Evolutionary conservation across 2,329 filamentous ascomycete genomes (phyloP).

Genomic region (Setomelanomma holmii): DNA sequence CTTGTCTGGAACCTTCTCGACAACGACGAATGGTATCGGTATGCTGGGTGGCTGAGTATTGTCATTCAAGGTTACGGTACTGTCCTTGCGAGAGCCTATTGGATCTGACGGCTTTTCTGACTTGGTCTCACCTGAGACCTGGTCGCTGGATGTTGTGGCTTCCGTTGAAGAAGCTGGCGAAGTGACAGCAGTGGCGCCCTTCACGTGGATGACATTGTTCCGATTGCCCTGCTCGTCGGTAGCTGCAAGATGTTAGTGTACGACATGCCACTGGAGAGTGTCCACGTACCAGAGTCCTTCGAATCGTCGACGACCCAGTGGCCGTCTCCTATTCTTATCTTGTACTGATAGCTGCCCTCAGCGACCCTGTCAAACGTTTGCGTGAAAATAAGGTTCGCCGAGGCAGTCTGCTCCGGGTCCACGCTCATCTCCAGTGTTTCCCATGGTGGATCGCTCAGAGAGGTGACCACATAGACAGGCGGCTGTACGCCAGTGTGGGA

Average conservation of each 20-base stretch:
- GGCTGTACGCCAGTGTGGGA: constrained; percentile 65
- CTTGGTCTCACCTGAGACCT: neutral
- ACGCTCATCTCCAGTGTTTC: constrained; percentile 68
- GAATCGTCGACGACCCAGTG: constrained; percentile 72
- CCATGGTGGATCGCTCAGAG: constrained; percentile 73
- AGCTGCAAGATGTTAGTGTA: constrained; percentile 46
- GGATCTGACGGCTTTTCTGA: neutral
- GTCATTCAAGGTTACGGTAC: constrained; percentile 12
- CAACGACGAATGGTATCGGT: constrained; percentile 30
- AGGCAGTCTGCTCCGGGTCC: constrained; percentile 54
- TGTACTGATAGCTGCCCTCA: constrained; percentile 73
- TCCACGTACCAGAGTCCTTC: constrained; percentile 63
- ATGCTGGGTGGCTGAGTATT: constrained; percentile 8
- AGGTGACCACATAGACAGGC: constrained; percentile 74
- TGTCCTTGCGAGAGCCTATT: constrained; percentile 25
- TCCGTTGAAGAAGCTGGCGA: neutral
- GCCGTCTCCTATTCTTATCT: constrained; percentile 71
- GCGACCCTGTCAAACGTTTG: constrained; percentile 63
- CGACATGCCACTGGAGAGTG: neutral
- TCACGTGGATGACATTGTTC: constrained; percentile 59
- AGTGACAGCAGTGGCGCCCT: constrained; percentile 7
- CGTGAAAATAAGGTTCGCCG: constrained; percentile 65
- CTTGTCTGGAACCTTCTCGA: constrained; percentile 29
- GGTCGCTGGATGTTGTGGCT: constrained; percentile 1
- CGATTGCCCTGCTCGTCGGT: constrained; percentile 60